Evolutionary conservation across 169 alveolate species (phyloP), one percentile per base, ranked within the genome.

Genomic region (Plasmodium ovale): DNA sequence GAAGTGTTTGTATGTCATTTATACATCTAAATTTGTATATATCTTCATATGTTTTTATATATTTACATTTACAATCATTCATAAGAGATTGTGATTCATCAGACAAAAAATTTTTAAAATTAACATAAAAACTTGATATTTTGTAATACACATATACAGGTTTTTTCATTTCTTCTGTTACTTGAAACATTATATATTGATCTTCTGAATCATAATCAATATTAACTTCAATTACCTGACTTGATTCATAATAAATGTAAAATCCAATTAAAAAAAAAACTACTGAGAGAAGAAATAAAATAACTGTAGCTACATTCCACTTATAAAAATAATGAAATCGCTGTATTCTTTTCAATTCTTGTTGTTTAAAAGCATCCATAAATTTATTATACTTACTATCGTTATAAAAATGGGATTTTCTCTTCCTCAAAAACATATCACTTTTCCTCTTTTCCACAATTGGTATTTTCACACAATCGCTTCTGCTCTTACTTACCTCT

Each of bases 31-130:
- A 77, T 14, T 47, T 60, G 29, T 77, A 77, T 12, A 77, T 14
- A 3, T 77, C 88, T 31, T 60, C 88, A n/a, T 27, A 44, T 0
- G 88, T 77, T 67, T 49, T 77, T 44, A 77, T 77, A 25, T 77
- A 64, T 3, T 60, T 60, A 37, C 88, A 77, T 25, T 29, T 60
- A 4, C 39, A 2, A 2, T 64, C 88, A 21, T 60, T 64, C 1
- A 60, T 27, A 10, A 60, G 16, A 1, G 88, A 51, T 27, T 77
- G 88, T 12, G 88, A 77, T 77, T 77, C 88, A 54, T 77, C 88
- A 0, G 77, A 25, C 29, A 77, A 53, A 53, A 77, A 77, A 0
- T 9, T 60, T 77, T 77, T 77, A 62, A 39, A 77, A 14, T 77
- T 77, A 16, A 49, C 35, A 54, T 77, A 77, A 19, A 77, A 77